These are phyloP conservation scores for Tulasnella sp. DNA, from an alignment of 768 basidiomycete species.

Conservation along the genomic window DNA sequence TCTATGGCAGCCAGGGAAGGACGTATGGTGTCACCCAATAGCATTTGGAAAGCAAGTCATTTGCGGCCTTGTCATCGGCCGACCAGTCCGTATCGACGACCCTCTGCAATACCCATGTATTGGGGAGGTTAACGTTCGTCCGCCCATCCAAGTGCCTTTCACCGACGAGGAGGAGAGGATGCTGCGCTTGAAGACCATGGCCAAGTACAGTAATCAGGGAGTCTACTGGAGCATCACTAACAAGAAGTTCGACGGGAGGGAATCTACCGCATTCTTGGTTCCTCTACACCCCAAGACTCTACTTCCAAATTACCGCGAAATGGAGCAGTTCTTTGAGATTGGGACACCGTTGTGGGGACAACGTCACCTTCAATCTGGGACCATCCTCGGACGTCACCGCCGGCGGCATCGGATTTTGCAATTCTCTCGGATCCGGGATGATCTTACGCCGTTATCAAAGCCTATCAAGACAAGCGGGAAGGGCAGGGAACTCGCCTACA, in stretches of 20 bases:
- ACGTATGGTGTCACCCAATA: slow-evolving; percentile 54
- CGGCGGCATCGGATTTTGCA: slow-evolving; percentile 33
- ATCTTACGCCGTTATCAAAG: slow-evolving; percentile 51
- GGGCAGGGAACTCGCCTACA: slow-evolving; percentile 1
- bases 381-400: slow-evolving; percentile 4
- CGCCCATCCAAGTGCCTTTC: slow-evolving; percentile 31
- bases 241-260: slow-evolving; percentile 38
- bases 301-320: slow-evolving; percentile 46
- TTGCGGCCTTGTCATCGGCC: slow-evolving; percentile 59
- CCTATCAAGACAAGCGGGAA: slow-evolving; percentile 26
- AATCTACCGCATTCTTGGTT: slow-evolving; percentile 48
- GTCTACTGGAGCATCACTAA: slow-evolving; percentile 53
- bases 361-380: not conserved
- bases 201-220: slow-evolving; percentile 50
- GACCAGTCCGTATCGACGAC: slow-evolving; percentile 28
- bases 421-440: slow-evolving; percentile 46
- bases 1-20: slow-evolving; percentile 42
- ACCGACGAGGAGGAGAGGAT: slow-evolving; percentile 34
- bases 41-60: slow-evolving; percentile 36
- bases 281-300: slow-evolving; percentile 39
- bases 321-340: slow-evolving; percentile 24
- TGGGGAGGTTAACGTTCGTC: slow-evolving; percentile 7
- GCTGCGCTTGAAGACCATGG: slow-evolving; percentile 40
- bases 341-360: not conserved
- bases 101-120: not conserved